Base-by-base conservation (phyloP, 1,284 basidiomycete genomes). In the Salmacisia buchloeana region DNA sequence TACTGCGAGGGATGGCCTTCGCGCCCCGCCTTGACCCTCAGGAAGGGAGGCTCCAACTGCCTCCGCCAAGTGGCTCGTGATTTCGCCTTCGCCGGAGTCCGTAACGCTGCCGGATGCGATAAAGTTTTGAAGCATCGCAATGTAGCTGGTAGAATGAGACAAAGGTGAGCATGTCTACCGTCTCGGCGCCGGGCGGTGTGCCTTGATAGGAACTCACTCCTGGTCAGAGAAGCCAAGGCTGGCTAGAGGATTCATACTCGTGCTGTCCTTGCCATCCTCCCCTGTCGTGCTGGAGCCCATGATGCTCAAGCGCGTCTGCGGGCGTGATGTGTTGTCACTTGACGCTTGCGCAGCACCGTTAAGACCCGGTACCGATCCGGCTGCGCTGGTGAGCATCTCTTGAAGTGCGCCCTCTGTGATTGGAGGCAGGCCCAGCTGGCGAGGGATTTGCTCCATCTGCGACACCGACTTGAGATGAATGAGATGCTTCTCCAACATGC, bases 401-500 rank as follows among this genome's bases (percentile, higher is more conserved):
- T 66, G 54, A 23, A 72, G 59, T 15, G 45, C 38, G 6, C 62
- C 69, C 23, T 70, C 66, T 18, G 46, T 35, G 1, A 69, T 33
- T 1, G 63, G 49, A 10, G 63, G 63, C 13, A 69, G 57, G n/a
- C 69, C 70, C 18, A 69, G 52, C 23, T 62, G 46, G 18, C 59
- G 58, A 6, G 70, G 69, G 18, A 72, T 70, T 33, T 72, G 61
- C n/a, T 70, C 69, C 70, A 72, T 67, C 66, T 72, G 63, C 80
- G 92, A 89, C 69, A 94, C 91, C 56, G 89, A 87, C 80, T 93
- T 94, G 69, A 96, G 86, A 77, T 97, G 93, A 81, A 89, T 88
- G 38, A 97, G 83, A 77, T 97, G 93, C 86, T 94, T 94, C 87
- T 97, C 92, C 66, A 97, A 87, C 86, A 97, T 93, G 67, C 89